Percentiles rank a stretch among this genome's conserved stretches.
Conservation (phyloP, 73 alveolate species). For the Blepharisma japonicum region DNA sequence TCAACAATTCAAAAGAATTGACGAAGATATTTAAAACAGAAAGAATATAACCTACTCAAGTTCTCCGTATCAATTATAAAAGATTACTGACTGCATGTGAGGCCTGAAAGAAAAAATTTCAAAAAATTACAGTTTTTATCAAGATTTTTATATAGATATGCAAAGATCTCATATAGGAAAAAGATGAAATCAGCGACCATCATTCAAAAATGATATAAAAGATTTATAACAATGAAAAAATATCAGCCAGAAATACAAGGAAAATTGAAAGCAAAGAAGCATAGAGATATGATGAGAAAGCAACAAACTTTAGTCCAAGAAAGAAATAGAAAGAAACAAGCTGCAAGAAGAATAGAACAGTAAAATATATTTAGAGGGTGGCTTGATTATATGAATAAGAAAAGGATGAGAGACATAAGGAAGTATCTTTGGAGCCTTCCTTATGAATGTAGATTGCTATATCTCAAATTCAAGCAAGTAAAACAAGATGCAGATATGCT, state of each 20-base stretch:
- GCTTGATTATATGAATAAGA: not conserved
- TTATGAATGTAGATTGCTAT: constrained; percentile 18
- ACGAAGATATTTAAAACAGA: too few species aligned
- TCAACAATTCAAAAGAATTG: too few species aligned
- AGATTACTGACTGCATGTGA: too few species aligned
- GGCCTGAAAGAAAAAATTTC: too few species aligned
- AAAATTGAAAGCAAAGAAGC: not conserved
- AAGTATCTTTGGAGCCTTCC: constrained; percentile 17
- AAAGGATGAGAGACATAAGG: constrained; percentile 9
- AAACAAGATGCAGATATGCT: not conserved
- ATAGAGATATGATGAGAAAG: not conserved
- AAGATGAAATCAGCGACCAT: not conserved
- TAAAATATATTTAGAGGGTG: not conserved
- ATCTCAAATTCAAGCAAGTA: constrained; percentile 20
- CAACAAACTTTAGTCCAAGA: not conserved
- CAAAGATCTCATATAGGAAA: too few species aligned
- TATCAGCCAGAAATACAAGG: not conserved
- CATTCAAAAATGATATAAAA: not conserved
- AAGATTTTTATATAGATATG: too few species aligned
- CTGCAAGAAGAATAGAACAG: constrained; percentile 12
- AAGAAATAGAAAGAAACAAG: not conserved
- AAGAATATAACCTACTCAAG: too few species aligned
- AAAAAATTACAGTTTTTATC: too few species aligned
- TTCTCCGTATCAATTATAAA: too few species aligned
- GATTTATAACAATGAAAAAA: not conserved